Conservation (phyloP, 176 grass and related monocot genomes). For the Avena atlantica region DNA sequence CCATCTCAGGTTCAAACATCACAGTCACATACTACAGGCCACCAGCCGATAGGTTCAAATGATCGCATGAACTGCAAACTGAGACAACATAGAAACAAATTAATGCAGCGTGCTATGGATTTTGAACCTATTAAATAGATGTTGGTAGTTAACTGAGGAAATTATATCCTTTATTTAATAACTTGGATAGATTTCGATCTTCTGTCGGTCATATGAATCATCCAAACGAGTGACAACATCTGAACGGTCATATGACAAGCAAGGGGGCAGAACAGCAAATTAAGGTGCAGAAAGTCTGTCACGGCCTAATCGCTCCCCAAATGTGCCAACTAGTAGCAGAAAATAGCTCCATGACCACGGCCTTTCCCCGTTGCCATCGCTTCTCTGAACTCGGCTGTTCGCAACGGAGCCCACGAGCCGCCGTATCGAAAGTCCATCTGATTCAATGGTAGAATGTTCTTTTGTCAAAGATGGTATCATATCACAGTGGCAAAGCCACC, state of each 20-base stretch:
- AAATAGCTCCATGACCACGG: neutral
- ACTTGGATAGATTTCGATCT: neutral
- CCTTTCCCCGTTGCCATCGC: neutral
- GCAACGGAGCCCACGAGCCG: neutral
- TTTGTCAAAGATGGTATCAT: neutral
- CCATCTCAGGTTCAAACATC: neutral
- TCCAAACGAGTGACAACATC: neutral
- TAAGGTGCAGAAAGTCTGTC: neutral
- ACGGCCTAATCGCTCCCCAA: neutral
- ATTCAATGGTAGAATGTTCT: neutral
- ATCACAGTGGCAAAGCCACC: neutral
- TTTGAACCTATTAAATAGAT: neutral
- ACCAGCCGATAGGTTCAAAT: neutral
- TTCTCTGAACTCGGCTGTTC: neutral
- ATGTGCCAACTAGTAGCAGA: neutral
- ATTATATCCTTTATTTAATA: constrained; percentile 20
- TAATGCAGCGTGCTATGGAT: neutral
- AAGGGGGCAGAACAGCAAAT: neutral
- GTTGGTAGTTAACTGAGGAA: neutral
- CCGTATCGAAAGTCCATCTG: neutral
- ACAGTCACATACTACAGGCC: neutral
- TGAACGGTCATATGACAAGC: neutral
- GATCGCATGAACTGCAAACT: neutral
- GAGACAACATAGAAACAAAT: neutral
- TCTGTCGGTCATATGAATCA: neutral